Conservation (phyloP, 2,329 filamentous ascomycete genomes). For the Colletotrichum paranaense region DNA sequence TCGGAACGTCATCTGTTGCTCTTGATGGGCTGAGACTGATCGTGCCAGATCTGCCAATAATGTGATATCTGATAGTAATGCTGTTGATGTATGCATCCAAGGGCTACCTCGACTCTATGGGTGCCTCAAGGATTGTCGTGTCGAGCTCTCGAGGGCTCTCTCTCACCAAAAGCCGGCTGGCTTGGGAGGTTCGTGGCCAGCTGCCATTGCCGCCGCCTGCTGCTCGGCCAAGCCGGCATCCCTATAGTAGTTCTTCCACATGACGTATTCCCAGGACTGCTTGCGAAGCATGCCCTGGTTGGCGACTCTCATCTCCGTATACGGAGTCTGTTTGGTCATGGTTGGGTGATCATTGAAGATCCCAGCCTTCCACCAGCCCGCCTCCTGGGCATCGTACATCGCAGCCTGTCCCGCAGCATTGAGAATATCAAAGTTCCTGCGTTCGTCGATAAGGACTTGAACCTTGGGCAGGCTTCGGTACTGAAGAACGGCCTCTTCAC, state of each 20-base stretch:
- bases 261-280: slow-evolving; percentile 5
- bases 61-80: neutral
- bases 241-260: slow-evolving; percentile 1
- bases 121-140: no score
- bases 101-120: neutral
- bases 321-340: neutral
- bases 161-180: slow-evolving; percentile 18
- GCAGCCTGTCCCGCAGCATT: neutral
- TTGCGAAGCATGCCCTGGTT: neutral
- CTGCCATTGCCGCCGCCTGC: neutral
- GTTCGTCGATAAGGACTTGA: neutral
- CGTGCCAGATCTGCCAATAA: neutral
- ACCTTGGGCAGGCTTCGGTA: neutral
- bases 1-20: neutral
- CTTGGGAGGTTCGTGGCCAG: neutral
- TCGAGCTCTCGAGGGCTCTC: neutral
- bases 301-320: neutral
- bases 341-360: neutral
- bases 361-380: neutral
- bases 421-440: neutral
- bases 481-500: neutral
- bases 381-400: neutral
- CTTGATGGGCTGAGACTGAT: neutral
- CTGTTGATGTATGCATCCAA: neutral
- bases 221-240: neutral